Base-by-base conservation (phyloP, 352 stramenopile genomes). In the Globisporangium sylvaticum region DNA sequence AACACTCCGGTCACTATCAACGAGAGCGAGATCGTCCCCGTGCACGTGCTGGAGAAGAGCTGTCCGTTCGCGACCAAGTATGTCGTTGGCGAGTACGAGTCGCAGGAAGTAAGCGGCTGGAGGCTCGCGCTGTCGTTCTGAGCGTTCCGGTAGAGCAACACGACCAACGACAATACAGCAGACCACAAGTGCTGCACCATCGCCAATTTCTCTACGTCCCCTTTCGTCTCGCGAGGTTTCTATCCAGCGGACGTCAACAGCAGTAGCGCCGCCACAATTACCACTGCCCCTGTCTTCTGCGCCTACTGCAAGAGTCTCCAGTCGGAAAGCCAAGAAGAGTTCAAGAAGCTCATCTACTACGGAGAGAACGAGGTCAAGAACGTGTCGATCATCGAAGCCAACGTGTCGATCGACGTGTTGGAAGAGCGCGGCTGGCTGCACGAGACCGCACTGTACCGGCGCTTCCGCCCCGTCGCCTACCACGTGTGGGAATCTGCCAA, bases 41-140 rank as follows among this genome's bases (percentile, higher is more conserved):
- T 71, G 12, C 25, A 71, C 24, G 68, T 74, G 27, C 48, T 74
- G 29, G 68, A 74, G 48, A 65, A 64, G 25, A 71, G 64, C 34
- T 71, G 68, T 66, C 68, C 64, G 34, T 56, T 62, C 55, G 27
- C 25, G 18, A 63, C 64, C 3, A 63, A 58, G 34, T 72, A 63
- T 27, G 58, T 29, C 4, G 31, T 69, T 1, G 50, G 69, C 20
- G 44, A 54, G 9, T 72, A 72, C 58, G n/a, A 31, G 8, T 10
- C 57, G 15, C 27, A 42, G 3, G 57, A 61, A 61, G 27, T 5
- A 22, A 34, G 24, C 31, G 55, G 20, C 24, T 46, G 31, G 20
- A 48, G 37, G 25, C 31, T 61, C 18, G 55, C 9, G 31, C 31
- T 31, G 31, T 52, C 57, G 32, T 34, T 52, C n/a, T n/a, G 34